These are phyloP conservation scores for Mycosphaerella sp. DNA, from an alignment of 2,329 filamentous ascomycete species.

Conservation along the genomic window DNA sequence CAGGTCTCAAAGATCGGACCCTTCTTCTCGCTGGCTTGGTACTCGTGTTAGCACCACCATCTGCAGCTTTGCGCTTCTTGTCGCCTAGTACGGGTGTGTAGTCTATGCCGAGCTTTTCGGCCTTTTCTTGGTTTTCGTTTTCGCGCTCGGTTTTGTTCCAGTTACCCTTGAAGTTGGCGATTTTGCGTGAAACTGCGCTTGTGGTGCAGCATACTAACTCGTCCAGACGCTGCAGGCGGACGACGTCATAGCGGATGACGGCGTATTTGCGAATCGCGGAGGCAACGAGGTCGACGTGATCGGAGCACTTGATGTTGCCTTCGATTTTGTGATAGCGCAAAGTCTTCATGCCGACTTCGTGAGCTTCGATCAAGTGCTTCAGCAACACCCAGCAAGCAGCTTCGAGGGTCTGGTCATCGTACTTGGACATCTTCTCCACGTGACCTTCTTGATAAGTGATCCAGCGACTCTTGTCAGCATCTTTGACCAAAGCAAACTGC, in stretches of 20 bases:
- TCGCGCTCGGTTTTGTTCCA: slow-evolving; percentile 14
- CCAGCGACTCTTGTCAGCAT: slow-evolving; percentile 12
- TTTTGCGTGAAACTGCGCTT: slow-evolving; percentile 14
- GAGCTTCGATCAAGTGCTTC: slow-evolving; percentile 13
- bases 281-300: slow-evolving; percentile 12
- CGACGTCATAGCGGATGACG: slow-evolving; percentile 18
- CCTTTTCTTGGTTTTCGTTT: slow-evolving; percentile 10
- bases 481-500: slow-evolving; percentile 3
- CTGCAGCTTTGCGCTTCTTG: slow-evolving; percentile 14
- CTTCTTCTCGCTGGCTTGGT: background rate
- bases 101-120: slow-evolving; percentile 5
- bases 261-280: slow-evolving; percentile 13
- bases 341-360: slow-evolving; percentile 12
- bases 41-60: background rate
- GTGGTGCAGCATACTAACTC: slow-evolving; percentile 16
- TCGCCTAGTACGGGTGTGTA: slow-evolving; percentile 15
- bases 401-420: slow-evolving; percentile 9
- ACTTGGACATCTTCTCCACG: slow-evolving; percentile 14
- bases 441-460: slow-evolving; percentile 13
- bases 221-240: slow-evolving; percentile 15
- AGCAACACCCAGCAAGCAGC: slow-evolving; percentile 16
- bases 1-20: background rate
- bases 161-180: slow-evolving; percentile 18
- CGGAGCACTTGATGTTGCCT: slow-evolving; percentile 12
- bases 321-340: slow-evolving; percentile 11